These are phyloP conservation scores for Drechslerella stenobrocha DNA, from an alignment of 2,329 filamentous ascomycete species.

Conservation along the genomic window DNA sequence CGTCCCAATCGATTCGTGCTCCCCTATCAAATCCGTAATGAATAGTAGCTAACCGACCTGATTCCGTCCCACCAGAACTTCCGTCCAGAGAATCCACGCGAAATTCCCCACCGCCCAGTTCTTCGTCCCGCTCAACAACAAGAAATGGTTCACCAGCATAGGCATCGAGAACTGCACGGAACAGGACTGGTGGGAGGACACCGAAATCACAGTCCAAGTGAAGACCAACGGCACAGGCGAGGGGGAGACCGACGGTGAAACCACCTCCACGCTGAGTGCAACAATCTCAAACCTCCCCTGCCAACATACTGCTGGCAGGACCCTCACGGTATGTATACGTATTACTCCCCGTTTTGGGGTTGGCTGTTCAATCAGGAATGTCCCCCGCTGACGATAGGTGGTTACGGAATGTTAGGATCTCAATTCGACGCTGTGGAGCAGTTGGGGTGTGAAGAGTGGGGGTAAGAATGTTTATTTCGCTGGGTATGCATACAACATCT, in stretches of 20 bases:
- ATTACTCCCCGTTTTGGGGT: slow-evolving; percentile 25
- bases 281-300: slow-evolving; percentile 77
- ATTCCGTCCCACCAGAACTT: slow-evolving; percentile 5
- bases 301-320: slow-evolving; percentile 68
- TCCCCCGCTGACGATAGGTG: slow-evolving; percentile 57
- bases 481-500: slow-evolving; percentile 57
- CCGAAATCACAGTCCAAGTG: slow-evolving; percentile 46
- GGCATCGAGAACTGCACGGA: slow-evolving; percentile 80
- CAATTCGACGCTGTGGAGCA: slow-evolving; percentile 79
- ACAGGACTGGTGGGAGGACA: slow-evolving; percentile 87
- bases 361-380: slow-evolving; percentile 17
- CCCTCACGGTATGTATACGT: slow-evolving; percentile 45
- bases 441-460: slow-evolving; percentile 76
- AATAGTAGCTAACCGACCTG: neutral
- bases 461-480: slow-evolving; percentile 82
- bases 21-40: too few species aligned
- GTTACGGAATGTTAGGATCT: slow-evolving; percentile 62
- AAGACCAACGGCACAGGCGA: slow-evolving; percentile 46
- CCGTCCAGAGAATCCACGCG: slow-evolving; percentile 62
- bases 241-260: slow-evolving; percentile 35
- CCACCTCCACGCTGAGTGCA: slow-evolving; percentile 63
- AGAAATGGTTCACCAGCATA: slow-evolving; percentile 70
- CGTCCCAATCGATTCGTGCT: too few species aligned
- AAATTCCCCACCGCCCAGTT: slow-evolving; percentile 72
- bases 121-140: slow-evolving; percentile 82